Conservation (phyloP, 2,329 filamentous ascomycete genomes). For the Arthroderma sp. region DNA sequence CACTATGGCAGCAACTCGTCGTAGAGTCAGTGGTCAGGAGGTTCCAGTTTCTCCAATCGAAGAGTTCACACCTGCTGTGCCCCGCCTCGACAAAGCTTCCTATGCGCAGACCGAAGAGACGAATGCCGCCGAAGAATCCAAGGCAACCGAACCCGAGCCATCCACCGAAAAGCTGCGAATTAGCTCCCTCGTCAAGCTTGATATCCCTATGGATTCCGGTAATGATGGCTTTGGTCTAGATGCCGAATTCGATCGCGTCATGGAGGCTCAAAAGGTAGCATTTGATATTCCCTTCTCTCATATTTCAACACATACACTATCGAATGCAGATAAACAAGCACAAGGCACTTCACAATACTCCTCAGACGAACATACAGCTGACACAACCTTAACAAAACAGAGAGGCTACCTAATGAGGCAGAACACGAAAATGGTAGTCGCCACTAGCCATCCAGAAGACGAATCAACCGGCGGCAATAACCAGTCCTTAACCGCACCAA, state of each 20-base stretch:
- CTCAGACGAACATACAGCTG: conserved; percentile 40
- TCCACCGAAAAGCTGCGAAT: conserved; percentile 41
- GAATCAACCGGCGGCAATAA: conserved; percentile 25
- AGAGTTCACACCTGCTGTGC: neutral
- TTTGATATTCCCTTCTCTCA: conserved; percentile 38
- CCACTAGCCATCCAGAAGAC: conserved; percentile 60
- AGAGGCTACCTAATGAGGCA: conserved; percentile 98
- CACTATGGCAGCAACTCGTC: conserved; percentile 74
- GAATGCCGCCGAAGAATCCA: neutral
- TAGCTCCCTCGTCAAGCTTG: conserved; percentile 66
- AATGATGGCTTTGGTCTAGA: conserved; percentile 75
- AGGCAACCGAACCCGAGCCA: neutral
- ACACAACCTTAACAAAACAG: conserved; percentile 56
- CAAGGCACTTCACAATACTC: neutral
- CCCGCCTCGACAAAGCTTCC: neutral
- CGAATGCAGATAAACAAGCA: conserved; percentile 18
- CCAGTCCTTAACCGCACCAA: conserved; percentile 20
- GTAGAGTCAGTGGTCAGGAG: conserved; percentile 68
- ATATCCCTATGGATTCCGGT: conserved; percentile 60
- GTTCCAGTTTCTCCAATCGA: conserved; percentile 12
- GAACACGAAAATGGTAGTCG: conserved; percentile 92
- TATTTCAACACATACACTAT: conserved; percentile 12
- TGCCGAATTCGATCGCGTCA: conserved; percentile 85
- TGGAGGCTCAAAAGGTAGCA: conserved; percentile 91
- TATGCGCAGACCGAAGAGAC: conserved; percentile 10